Base-by-base conservation (phyloP, 768 basidiomycete species). In the Mycena rebaudengoi region DNA sequence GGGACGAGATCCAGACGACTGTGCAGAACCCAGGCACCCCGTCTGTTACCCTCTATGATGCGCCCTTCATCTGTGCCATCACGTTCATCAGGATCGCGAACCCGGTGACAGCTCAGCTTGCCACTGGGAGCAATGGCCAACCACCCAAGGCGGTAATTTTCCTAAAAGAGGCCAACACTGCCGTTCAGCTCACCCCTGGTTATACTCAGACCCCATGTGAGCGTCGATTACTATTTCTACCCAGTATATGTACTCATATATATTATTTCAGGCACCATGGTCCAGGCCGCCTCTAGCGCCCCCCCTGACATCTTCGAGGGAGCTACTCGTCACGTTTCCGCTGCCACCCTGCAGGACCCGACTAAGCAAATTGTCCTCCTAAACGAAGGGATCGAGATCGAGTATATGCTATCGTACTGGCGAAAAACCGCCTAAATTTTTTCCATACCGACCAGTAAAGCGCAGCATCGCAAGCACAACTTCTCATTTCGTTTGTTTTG, bases 321-420 rank as follows among this genome's bases (percentile, higher is more conserved):
- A 7, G 39, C n/a, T n/a, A n/a, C n/a, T n/a, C n/a, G n/a, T n/a
- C n/a, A 13, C 25, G 35, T n/a, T 3, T 49, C 28, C 20, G 8
- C n/a, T n/a, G n/a, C n/a, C n/a, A n/a, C 40, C 37, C 14, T 43
- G 61, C 3, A 48, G 7, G 46, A 62, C 44, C 54, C 61, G 8
- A 56, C 46, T 40, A 29, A 37, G 16, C 48, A 43, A 21, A n/a
- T 60, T 51, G 46, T 50, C 7, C 7, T 62, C 21, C 11, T 62
- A 37, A 49, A 23, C 29, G 61, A 29, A 6, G 28, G 21, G 11
- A 4, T 62, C 16, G 18, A 49, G 4, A 48, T 62, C 14, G 51
- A 55, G 14, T 56, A 62, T 16, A 26, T 62, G 21, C 12, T 62
- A 11, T 62, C 61, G 7, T 62, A 62, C 48, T 62, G 61, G 61